phyloP scores from a whole-genome alignment of 805 yeast species.

The Blastobotrys mokoenaii region DNA sequence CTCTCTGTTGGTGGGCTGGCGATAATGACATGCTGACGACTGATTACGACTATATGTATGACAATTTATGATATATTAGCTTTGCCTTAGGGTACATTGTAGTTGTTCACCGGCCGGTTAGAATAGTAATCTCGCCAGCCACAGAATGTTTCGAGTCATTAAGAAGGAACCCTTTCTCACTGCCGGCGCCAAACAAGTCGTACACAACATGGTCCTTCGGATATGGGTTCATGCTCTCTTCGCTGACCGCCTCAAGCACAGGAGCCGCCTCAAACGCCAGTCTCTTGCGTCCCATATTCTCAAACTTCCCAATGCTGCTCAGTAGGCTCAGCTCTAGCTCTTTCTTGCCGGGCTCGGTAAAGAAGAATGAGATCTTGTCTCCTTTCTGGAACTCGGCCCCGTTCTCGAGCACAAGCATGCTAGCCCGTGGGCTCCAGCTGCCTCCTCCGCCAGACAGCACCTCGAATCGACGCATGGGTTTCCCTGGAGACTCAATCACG shows the following conservation, averaged over 20 bases:
- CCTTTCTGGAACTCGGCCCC: slow-evolving; percentile 40
- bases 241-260: slow-evolving; percentile 17
- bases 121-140: slow-evolving; percentile 19
- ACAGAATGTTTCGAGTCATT: slow-evolving; percentile 24
- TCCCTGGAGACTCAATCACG: slow-evolving; percentile 5
- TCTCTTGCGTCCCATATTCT: neutral
- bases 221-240: slow-evolving; percentile 13
- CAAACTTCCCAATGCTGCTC: neutral
- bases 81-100: too few relatives aligned
- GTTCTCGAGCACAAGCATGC: slow-evolving; percentile 58
- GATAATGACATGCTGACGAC: slow-evolving; percentile 1
- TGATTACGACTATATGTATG: slow-evolving; percentile 3
- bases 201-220: slow-evolving; percentile 13
- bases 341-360: slow-evolving; percentile 11
- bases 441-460: slow-evolving; percentile 74
- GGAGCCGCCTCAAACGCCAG: slow-evolving; percentile 22
- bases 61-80: neutral
- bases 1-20: slow-evolving; percentile 2
- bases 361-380: slow-evolving; percentile 37
- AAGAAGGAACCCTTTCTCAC: slow-evolving; percentile 26
- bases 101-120: neutral
- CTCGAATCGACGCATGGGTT: slow-evolving; percentile 32
- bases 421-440: slow-evolving; percentile 65
- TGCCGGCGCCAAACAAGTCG: slow-evolving; percentile 24
- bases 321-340: slow-evolving; percentile 3